Percentiles rank a stretch among this genome's conserved stretches.
Evolutionary conservation across 1,284 basidiomycete species (phyloP).

Genomic region (Ceratorhiza oryzae-sativae): DNA sequence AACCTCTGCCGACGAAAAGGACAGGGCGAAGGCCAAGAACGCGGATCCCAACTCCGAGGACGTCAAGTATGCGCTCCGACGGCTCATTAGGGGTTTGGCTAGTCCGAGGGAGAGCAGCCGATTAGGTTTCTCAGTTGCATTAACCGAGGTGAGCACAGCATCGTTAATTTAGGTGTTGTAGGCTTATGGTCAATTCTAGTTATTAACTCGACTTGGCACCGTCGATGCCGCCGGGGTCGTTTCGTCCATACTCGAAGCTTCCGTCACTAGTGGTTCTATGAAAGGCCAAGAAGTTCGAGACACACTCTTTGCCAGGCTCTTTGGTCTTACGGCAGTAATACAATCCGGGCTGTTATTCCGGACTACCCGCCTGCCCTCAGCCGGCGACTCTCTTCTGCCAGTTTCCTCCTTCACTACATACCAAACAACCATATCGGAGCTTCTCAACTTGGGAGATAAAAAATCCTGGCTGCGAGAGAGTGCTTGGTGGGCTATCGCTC

Average conservation of each 20-base stretch:
- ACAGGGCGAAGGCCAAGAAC: conserved; percentile 44
- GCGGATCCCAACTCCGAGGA: conserved; percentile 76
- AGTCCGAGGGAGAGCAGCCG: conserved; percentile 93
- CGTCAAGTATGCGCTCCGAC: conserved; percentile 85
- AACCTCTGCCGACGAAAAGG: conserved; percentile 58
- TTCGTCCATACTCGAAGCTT: conserved; percentile 72
- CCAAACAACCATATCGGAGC: conserved; percentile 65
- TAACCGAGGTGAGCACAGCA: conserved; percentile 79
- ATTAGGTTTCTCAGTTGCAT: conserved; percentile 92
- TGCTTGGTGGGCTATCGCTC: conserved; percentile 82
- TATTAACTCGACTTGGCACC: conserved; percentile 80
- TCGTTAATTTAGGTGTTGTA: conserved; percentile 34
- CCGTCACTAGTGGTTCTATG: conserved; percentile 74
- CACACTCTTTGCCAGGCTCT: conserved; percentile 88
- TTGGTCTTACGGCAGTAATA: conserved; percentile 84
- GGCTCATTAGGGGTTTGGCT: conserved; percentile 85
- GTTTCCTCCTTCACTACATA: conserved; percentile 69
- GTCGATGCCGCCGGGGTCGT: conserved; percentile 80
- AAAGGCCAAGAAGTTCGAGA: conserved; percentile 93
- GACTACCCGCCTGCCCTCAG: conserved; percentile 58
- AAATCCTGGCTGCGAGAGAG: conserved; percentile 94
- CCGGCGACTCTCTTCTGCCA: conserved; percentile 46
- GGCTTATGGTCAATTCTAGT: conserved; percentile 55
- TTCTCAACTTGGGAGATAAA: conserved; percentile 76
- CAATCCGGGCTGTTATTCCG: conserved; percentile 82